Base-by-base conservation (phyloP, 202 grass and related monocot genomes). In the Panicum virgatum region DNA sequence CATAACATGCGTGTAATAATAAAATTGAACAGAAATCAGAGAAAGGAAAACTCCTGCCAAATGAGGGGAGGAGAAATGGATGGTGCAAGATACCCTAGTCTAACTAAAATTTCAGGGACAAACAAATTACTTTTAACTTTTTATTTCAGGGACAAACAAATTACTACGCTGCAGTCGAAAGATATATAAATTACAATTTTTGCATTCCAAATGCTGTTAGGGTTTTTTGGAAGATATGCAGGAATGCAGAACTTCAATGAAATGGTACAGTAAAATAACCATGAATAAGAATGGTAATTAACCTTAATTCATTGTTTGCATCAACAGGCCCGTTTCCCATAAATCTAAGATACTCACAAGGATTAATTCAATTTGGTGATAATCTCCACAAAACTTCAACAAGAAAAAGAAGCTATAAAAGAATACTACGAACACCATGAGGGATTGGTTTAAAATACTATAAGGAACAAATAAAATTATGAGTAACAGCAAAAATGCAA, bases 111-210 rank as follows among this genome's bases (percentile, higher is more conserved):
- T 16, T 82, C 58, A 51, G 61, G 15, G 7, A 26, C 69, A 69
- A 77, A 10, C 39, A 84, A 66, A 83, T 66, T 47, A 60, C 73
- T 59, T n/a, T n/a, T n/a, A n/a, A n/a, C n/a, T n/a, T n/a, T n/a
- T n/a, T n/a, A n/a, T n/a, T 15, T 82, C 57, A 50, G 60, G 14
- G 10, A 37, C 69, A 69, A 77, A 10, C 39, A 84, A 66, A 83
- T 66, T 47, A 60, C 73, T 59, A 60, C 19, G 6, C 39, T 4
- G 6, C 39, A 42, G 9, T 25, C 40, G 77, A 68, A 3, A 18
- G 22, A 39, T 30, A 46, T 27, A 65, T 9, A 58, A 37, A 43
- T 57, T 54, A 39, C 23, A 60, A 42, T 25, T 14, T 42, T 11
- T 11, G 37, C 23, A 4, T 40, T 66, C 13, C 19, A 42, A 19